Percentiles rank a stretch among this genome's conserved stretches.
Evolutionary conservation across 2,329 filamentous ascomycete genomes (phyloP).

Genomic region (Trichoderma atrobrunneum): DNA sequence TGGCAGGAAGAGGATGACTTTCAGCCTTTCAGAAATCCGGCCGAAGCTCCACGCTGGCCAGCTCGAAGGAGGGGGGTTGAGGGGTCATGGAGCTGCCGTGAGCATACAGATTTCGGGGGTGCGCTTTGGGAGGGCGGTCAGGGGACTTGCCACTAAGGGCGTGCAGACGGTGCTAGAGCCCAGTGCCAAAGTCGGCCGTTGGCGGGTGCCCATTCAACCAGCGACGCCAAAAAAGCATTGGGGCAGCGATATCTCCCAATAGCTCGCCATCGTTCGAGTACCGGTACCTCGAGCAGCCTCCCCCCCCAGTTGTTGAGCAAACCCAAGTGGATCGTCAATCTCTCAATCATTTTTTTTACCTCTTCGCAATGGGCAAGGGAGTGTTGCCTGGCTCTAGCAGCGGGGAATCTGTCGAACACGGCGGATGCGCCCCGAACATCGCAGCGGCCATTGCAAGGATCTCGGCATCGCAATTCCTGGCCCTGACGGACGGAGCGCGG

Average conservation of each 20-base stretch:
- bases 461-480: not conserved
- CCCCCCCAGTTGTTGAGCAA: slow-evolving; percentile 19
- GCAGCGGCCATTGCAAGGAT: not conserved
- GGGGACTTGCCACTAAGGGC: slow-evolving; percentile 8
- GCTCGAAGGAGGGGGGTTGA: slow-evolving; percentile 15
- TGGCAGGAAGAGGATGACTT: slow-evolving; percentile 20
- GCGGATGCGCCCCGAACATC: not conserved
- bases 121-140: slow-evolving; percentile 18
- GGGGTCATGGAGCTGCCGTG: slow-evolving; percentile 11
- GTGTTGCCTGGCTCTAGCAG: not conserved
- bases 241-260: not conserved
- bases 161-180: slow-evolving; percentile 1
- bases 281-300: slow-evolving; percentile 10
- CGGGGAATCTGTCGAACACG: not conserved
- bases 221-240: slow-evolving; percentile 9
- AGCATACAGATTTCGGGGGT: slow-evolving; percentile 6
- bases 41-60: slow-evolving; percentile 23
- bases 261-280: slow-evolving; percentile 7
- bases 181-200: not conserved
- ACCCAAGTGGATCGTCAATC: slow-evolving; percentile 15
- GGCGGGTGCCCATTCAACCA: not conserved
- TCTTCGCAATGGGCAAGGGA: not conserved
- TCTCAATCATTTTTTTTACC: slow-evolving; percentile 3
- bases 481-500: not conserved
- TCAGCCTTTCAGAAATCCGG: slow-evolving; percentile 25